These are phyloP conservation scores for Volvariella volvacea DNA, from an alignment of 1,284 basidiomycete genomes.

Conservation along the genomic window DNA sequence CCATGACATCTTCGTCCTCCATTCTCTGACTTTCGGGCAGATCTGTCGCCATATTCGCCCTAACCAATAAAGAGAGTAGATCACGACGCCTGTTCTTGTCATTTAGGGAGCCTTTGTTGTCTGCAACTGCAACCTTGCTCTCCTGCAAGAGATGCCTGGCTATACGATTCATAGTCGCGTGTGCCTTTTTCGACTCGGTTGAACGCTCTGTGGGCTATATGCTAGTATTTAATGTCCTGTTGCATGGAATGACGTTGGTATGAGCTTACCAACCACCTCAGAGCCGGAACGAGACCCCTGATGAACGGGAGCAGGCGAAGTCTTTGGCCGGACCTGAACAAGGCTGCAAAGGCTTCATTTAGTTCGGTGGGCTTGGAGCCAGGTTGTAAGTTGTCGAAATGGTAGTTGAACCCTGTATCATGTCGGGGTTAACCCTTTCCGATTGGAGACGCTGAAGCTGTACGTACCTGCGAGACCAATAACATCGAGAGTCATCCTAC, in stretches of 20 bases:
- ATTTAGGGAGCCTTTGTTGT: slow-evolving; percentile 18
- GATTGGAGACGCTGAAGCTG: not conserved
- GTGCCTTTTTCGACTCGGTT: slow-evolving; percentile 17
- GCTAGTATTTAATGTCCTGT: too few species aligned
- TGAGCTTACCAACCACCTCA: slow-evolving; percentile 35
- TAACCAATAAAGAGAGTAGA: slow-evolving; percentile 48
- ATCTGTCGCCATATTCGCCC: slow-evolving; percentile 58
- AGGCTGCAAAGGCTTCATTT: slow-evolving; percentile 36
- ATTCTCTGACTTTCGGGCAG: slow-evolving; percentile 52
- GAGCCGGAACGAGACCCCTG: slow-evolving; percentile 29
- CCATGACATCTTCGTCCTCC: slow-evolving; percentile 67
- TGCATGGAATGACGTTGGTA: not conserved
- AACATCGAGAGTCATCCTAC: slow-evolving; percentile 55
- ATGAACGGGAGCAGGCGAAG: slow-evolving; percentile 25
- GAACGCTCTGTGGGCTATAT: slow-evolving; percentile 22
- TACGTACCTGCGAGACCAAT: slow-evolving; percentile 68
- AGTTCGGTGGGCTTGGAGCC: slow-evolving; percentile 35
- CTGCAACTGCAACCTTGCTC: slow-evolving; percentile 30
- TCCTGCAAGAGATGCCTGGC: slow-evolving; percentile 38
- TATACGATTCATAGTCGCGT: slow-evolving; percentile 31
- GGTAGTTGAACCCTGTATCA: slow-evolving; percentile 60
- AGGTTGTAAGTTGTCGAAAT: slow-evolving; percentile 46
- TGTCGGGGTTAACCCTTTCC: slow-evolving; percentile 1
- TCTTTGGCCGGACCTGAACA: slow-evolving; percentile 27
- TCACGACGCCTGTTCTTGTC: slow-evolving; percentile 31